Evolutionary conservation across 495 filamentous ascomycete species (phyloP).

Genomic region (Aspergillus wentii): DNA sequence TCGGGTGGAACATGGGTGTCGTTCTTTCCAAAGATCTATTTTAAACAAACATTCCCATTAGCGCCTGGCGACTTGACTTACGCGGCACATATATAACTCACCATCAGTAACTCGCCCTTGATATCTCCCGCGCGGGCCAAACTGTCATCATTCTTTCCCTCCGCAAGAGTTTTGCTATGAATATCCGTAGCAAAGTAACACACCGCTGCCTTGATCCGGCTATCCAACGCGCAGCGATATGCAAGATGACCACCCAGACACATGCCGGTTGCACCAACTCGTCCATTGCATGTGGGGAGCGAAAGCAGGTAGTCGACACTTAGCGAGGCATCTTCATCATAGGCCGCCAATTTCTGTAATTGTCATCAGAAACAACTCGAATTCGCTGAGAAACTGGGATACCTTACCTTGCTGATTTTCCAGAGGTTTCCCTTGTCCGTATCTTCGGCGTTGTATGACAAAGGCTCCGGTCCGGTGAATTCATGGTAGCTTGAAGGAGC

Average conservation of each 20-base stretch:
- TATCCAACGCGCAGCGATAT: constrained; percentile 76
- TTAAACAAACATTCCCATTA: constrained; percentile 4
- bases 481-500: constrained; percentile 91
- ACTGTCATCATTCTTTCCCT: constrained; percentile 63
- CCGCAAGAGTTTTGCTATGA: constrained; percentile 69
- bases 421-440: constrained; percentile 84
- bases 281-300: constrained; percentile 77
- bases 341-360: constrained; percentile 69
- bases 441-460: constrained; percentile 82
- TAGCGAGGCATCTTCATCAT: constrained; percentile 79
- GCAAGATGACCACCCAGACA: constrained; percentile 91
- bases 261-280: constrained; percentile 88
- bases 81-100: too few relatives aligned
- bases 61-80: too few relatives aligned
- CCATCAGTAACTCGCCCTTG: constrained; percentile 70
- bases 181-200: constrained; percentile 95
- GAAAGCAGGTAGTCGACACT: constrained; percentile 70
- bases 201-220: constrained; percentile 67
- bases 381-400: neutral
- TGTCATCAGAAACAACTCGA: constrained; percentile 3
- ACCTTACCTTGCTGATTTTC: constrained; percentile 71
- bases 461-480: constrained; percentile 78
- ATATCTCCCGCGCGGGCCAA: constrained; percentile 64
- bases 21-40: constrained; percentile 72
- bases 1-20: constrained; percentile 87